Conservation (phyloP, 2,329 filamentous ascomycete genomes). For the Monosporascus sp. region DNA sequence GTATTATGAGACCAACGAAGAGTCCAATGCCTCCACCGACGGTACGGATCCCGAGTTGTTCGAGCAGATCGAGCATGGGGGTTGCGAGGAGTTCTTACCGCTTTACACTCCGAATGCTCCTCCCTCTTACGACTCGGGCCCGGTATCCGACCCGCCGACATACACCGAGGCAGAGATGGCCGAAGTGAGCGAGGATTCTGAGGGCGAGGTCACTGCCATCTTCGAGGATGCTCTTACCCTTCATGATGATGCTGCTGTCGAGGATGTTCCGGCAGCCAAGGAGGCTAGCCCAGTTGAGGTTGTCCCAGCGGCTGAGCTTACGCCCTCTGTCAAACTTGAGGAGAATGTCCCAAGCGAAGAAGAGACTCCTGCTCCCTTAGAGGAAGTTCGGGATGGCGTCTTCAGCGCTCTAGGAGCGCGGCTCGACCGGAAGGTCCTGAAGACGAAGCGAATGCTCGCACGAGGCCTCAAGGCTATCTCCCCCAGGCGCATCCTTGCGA, state of each 20-base stretch:
- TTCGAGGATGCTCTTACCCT: no score
- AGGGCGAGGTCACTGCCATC: no score
- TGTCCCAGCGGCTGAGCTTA: neutral
- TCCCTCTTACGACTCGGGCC: neutral
- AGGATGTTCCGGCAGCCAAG: no score
- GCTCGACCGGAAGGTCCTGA: neutral
- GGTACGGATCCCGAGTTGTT: neutral
- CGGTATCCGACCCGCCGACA: neutral
- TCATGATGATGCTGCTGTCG: no score
- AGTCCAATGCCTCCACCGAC: neutral
- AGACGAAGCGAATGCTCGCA: neutral
- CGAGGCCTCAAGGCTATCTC: no score
- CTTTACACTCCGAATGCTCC: neutral
- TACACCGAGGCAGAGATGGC: neutral
- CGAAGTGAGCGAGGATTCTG: neutral
- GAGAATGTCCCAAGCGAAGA: neutral
- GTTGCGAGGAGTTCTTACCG: conserved; percentile 1
- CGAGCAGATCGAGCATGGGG: neutral
- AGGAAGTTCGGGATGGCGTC: neutral
- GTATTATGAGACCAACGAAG: neutral
- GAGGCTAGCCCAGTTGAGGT: neutral
- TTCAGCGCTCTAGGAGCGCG: neutral
- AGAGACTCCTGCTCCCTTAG: neutral
- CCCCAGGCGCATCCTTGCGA: no score
- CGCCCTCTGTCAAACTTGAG: neutral